phyloP scores from a whole-genome alignment of 2,329 filamentous ascomycete species.

The Thelonectria discophora region DNA sequence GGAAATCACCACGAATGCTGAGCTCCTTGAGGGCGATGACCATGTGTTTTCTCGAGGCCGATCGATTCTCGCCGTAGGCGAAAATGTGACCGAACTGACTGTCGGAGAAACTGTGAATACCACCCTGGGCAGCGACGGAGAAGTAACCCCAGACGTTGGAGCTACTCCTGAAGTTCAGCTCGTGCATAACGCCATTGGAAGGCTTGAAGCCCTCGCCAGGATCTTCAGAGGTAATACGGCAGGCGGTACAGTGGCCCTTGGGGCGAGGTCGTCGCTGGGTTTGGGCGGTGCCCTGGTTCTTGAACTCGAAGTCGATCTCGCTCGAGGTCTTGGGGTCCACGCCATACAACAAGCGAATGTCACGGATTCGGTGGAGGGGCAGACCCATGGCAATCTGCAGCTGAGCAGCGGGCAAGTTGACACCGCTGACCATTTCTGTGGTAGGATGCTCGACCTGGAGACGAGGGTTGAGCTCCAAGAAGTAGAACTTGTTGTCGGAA shows the following conservation, averaged over 20 bases:
- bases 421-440: conserved; percentile 98
- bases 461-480: conserved; percentile 97
- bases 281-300: conserved; percentile 81
- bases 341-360: conserved; percentile 95
- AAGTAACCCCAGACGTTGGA: conserved; percentile 99
- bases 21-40: conserved; percentile 97
- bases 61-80: conserved; percentile 96
- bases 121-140: conserved; percentile 94
- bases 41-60: conserved; percentile 98
- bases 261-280: conserved; percentile 89
- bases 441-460: conserved; percentile 99
- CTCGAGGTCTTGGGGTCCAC: conserved; percentile 87
- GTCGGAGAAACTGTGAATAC: conserved; percentile 99
- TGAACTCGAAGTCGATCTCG: conserved; percentile 97
- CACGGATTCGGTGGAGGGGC: conserved; percentile 91
- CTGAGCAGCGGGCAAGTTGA: conserved; percentile 96
- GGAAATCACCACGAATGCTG: conserved; percentile 99
- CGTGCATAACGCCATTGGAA: conserved; percentile 98
- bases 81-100: conserved; percentile 99
- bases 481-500: conserved; percentile 98
- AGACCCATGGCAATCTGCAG: conserved; percentile 99
- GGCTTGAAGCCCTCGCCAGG: conserved; percentile 99
- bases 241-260: conserved; percentile 97
- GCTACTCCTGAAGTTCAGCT: conserved; percentile 97
- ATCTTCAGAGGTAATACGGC: conserved; percentile 98